A percentile compares a stretch with the other conserved stretches of the same genome.
Conservation (phyloP, 2,329 filamentous ascomycete genomes). For the Claviceps cyperi region DNA sequence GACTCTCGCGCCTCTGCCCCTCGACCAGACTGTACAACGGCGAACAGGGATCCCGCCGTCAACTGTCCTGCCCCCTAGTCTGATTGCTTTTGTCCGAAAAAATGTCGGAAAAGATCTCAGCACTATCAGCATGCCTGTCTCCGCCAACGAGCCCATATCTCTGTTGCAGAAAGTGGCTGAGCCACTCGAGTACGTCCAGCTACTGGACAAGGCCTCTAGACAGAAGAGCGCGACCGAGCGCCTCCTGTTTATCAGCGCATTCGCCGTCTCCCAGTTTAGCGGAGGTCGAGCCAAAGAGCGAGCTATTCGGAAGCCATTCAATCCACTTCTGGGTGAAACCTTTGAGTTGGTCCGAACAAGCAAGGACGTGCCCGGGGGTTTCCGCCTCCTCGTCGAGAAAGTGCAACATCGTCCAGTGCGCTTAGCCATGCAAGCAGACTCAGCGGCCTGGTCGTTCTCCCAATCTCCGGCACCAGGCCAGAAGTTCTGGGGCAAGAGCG, state of each 20-base stretch:
- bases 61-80: constrained; percentile 67
- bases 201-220: constrained; percentile 63
- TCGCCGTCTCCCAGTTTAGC: constrained; percentile 79
- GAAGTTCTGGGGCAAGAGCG: constrained; percentile 97
- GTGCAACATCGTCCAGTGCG: constrained; percentile 85
- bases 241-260: constrained; percentile 73
- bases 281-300: constrained; percentile 74
- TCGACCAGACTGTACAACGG: constrained; percentile 49
- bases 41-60: constrained; percentile 58
- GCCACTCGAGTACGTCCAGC: constrained; percentile 75
- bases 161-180: constrained; percentile 80
- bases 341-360: constrained; percentile 85
- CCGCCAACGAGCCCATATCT: constrained; percentile 84
- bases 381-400: constrained; percentile 89
- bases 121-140: constrained; percentile 94
- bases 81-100: constrained; percentile 89
- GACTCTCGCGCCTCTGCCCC: constrained; percentile 60
- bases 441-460: constrained; percentile 68
- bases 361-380: constrained; percentile 54
- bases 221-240: constrained; percentile 50
- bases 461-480: constrained; percentile 82
- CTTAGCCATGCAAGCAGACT: constrained; percentile 86
- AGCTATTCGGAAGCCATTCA: constrained; percentile 90
- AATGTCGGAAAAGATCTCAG: constrained; percentile 97
- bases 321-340: constrained; percentile 90